Conservation (phyloP, 805 yeast genomes). For the Saccharomycopsis fodiens region DNA sequence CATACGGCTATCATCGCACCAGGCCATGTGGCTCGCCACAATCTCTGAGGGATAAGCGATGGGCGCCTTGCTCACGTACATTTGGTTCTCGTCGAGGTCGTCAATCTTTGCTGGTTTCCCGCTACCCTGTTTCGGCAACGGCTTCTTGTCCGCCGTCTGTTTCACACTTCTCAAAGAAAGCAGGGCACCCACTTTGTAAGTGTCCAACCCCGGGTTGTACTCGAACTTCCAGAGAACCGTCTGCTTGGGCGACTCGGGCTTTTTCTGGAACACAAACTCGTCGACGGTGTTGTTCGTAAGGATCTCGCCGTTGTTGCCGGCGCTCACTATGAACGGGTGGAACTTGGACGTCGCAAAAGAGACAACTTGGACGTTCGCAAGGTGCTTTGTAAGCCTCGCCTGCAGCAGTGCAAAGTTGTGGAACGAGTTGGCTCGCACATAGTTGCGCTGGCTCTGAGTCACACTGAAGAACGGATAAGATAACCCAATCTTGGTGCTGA, state of each 20-base stretch:
- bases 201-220: slow-evolving; percentile 1
- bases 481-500: background rate
- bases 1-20: slow-evolving; percentile 44
- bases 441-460: background rate
- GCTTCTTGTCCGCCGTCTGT: background rate
- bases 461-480: background rate
- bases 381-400: background rate
- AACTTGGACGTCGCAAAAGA: slow-evolving; percentile 4
- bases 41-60: slow-evolving; percentile 44
- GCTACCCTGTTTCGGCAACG: background rate
- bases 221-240: slow-evolving; percentile 2
- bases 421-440: background rate
- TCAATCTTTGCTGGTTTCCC: background rate
- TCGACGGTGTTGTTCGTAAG: slow-evolving; percentile 1
- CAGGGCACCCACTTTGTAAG: background rate
- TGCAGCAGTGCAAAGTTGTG: background rate
- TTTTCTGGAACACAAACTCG: background rate
- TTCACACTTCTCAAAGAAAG: background rate
- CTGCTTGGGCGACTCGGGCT: background rate
- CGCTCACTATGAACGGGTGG: slow-evolving; percentile 13
- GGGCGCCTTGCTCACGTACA: slow-evolving; percentile 20
- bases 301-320: slow-evolving; percentile 11
- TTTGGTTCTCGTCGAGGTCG: slow-evolving; percentile 1
- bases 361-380: background rate
- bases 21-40: slow-evolving; percentile 40